Conservation (phyloP, 345 rosid species). For the Salix koriyanagi region DNA sequence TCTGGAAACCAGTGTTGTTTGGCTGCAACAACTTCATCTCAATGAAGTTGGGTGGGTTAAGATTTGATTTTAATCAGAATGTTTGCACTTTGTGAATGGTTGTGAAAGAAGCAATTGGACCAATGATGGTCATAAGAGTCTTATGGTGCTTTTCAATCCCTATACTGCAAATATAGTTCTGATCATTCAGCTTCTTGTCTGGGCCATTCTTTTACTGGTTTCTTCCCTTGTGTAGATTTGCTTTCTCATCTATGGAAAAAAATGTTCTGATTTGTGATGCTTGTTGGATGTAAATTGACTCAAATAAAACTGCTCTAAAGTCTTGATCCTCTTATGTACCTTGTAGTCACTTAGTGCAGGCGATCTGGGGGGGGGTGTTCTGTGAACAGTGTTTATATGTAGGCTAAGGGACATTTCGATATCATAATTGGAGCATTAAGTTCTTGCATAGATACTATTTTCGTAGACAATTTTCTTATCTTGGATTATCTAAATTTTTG, state of each 20-base stretch:
- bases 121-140: neutral
- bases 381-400: neutral
- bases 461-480: neutral
- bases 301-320: neutral
- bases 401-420: neutral
- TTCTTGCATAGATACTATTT: neutral
- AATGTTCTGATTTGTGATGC: neutral
- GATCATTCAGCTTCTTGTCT: neutral
- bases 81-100: neutral
- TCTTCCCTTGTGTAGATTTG: neutral
- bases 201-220: neutral
- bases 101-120: neutral
- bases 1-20: neutral
- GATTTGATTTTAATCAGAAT: neutral
- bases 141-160: neutral
- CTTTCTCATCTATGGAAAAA: no score
- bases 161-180: neutral
- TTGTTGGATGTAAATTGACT: neutral
- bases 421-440: neutral
- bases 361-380: neutral
- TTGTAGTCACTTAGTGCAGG: neutral
- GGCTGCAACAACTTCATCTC: neutral
- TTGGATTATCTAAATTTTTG: neutral
- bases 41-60: neutral
- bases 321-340: neutral